phyloP scores from a whole-genome alignment of 2,329 filamentous ascomycete genomes.

The Metarhizium robertsii region DNA sequence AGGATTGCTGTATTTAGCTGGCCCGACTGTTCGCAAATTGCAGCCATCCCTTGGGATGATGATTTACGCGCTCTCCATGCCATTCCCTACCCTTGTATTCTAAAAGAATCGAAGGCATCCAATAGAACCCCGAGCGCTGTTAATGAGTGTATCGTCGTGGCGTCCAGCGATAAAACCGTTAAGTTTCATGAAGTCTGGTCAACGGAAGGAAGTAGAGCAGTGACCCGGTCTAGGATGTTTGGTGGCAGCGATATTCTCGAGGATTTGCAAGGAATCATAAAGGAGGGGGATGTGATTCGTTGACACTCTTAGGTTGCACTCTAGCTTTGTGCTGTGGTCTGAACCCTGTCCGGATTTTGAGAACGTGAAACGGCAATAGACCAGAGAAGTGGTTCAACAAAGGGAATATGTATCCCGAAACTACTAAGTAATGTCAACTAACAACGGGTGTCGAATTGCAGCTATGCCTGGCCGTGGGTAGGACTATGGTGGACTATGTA shows the following conservation, averaged over 20 bases:
- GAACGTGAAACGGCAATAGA: background rate
- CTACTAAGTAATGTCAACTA: background rate
- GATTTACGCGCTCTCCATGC: constrained; percentile 76
- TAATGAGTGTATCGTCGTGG: constrained; percentile 70
- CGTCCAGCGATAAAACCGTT: constrained; percentile 82
- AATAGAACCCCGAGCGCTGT: constrained; percentile 14
- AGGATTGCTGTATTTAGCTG: constrained; percentile 90
- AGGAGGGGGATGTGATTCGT: constrained; percentile 62
- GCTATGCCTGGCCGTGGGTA: background rate
- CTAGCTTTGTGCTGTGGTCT: background rate
- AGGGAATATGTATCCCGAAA: background rate
- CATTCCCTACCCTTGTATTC: constrained; percentile 64
- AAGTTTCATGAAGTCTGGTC: constrained; percentile 95
- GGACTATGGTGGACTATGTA: background rate
- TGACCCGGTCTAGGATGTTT: constrained; percentile 49
- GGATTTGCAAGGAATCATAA: constrained; percentile 68
- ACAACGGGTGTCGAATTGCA: background rate
- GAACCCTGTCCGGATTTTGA: background rate
- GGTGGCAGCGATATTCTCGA: constrained; percentile 83
- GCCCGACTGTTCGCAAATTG: constrained; percentile 82
- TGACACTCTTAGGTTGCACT: constrained; percentile 25
- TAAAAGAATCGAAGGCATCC: constrained; percentile 17
- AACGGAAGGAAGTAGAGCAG: constrained; percentile 45
- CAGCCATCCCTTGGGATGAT: constrained; percentile 74
- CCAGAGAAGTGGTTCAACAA: background rate